Percentiles rank a stretch among this genome's conserved stretches.
Conservation (phyloP, 202 grass and related monocot genomes). For the Sporobolus alterniflorus region DNA sequence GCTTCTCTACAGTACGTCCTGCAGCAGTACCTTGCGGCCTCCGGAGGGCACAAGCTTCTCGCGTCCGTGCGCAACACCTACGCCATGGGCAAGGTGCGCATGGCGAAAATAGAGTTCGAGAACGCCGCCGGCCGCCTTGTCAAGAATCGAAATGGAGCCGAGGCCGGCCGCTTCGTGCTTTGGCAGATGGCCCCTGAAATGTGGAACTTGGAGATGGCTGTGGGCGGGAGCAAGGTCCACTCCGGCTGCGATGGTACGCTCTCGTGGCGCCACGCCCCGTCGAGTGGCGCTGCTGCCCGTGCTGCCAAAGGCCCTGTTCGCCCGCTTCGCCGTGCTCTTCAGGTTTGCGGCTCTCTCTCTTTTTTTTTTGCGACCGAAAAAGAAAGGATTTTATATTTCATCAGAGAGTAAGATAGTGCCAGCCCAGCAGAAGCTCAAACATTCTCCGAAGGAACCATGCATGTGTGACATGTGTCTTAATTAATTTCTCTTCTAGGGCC, state of each 20-base stretch:
- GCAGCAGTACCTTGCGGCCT: conserved; percentile 85
- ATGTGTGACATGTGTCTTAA: too few species aligned
- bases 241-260: conserved; percentile 74
- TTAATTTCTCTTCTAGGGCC: conserved; percentile 61
- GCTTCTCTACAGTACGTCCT: conserved; percentile 76
- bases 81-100: conserved; percentile 76
- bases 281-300: conserved; percentile 51
- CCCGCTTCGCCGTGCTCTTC: conserved; percentile 70
- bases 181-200: conserved; percentile 81
- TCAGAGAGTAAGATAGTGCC: too few species aligned
- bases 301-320: conserved; percentile 77
- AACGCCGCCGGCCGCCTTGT: conserved; percentile 50
- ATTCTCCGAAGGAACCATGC: conserved; percentile 14
- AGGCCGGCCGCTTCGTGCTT: conserved; percentile 68
- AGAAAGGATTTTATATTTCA: too few species aligned
- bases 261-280: conserved; percentile 72
- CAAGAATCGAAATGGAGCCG: conserved; percentile 55
- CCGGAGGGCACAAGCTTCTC: conserved; percentile 66
- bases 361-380: too few species aligned
- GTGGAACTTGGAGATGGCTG: conserved; percentile 72
- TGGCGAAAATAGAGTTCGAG: conserved; percentile 63
- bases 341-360: conserved; percentile 32
- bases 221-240: conserved; percentile 73
- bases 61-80: conserved; percentile 59
- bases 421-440: conserved; percentile 4